Evolutionary conservation across 495 filamentous ascomycete genomes (phyloP).

Genomic region (Penicillium paxilli): DNA sequence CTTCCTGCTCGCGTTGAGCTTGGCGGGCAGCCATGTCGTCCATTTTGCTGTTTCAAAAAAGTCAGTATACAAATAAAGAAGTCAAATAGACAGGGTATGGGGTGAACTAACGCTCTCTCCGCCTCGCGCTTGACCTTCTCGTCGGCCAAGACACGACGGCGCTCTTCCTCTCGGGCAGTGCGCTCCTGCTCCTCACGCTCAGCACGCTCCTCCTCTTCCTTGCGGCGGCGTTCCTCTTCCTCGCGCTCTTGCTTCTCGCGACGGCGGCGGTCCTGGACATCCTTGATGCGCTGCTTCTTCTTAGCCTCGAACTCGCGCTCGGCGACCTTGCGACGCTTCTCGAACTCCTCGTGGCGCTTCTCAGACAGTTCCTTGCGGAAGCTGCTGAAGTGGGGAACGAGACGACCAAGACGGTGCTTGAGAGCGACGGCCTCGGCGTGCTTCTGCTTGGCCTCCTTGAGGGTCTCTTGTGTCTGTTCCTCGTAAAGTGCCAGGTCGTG

Average conservation of each 20-base stretch:
- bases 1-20: constrained; percentile 68
- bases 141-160: constrained; percentile 58
- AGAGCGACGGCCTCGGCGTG: constrained; percentile 88
- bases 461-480: constrained; percentile 67
- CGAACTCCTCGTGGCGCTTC: constrained; percentile 91
- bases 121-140: constrained; percentile 81
- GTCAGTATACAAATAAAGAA: neutral
- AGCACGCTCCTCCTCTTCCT: constrained; percentile 83
- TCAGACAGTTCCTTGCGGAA: constrained; percentile 80
- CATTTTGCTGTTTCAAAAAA: constrained; percentile 49
- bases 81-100: neutral
- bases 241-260: constrained; percentile 80
- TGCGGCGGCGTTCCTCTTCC: constrained; percentile 68
- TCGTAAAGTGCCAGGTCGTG: constrained; percentile 81
- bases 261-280: constrained; percentile 68
- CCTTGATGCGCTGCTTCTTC: constrained; percentile 82
- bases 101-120: constrained; percentile 65
- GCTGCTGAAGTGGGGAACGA: constrained; percentile 76
- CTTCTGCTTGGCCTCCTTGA: constrained; percentile 79
- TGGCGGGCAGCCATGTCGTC: constrained; percentile 66
- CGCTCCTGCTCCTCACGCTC: constrained; percentile 81
- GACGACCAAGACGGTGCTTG: constrained; percentile 83
- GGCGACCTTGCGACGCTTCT: constrained; percentile 84
- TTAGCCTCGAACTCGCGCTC: constrained; percentile 87
- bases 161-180: constrained; percentile 69